These are phyloP conservation scores for Salvia sclarea DNA, from an alignment of 305 asterid genomes.

Conservation along the genomic window DNA sequence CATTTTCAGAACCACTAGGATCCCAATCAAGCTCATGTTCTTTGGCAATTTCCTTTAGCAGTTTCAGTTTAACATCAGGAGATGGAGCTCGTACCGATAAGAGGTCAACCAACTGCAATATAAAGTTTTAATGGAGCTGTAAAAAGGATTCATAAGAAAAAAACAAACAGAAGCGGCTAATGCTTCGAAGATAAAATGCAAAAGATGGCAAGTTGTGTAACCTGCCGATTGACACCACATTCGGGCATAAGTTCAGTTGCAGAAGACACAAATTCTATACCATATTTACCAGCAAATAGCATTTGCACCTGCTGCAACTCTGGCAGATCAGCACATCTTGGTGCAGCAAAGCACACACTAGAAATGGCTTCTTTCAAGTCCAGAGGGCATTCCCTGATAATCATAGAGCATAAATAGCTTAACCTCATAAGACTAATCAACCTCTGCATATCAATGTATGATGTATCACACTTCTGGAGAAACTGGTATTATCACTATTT, in stretches of 20 bases:
- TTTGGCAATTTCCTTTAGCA: conserved; percentile 86
- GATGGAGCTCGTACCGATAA: conserved; percentile 85
- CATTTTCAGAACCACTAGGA: conserved; percentile 72
- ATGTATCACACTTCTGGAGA: background rate
- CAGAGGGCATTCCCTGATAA: conserved; percentile 85
- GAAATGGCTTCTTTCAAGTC: conserved; percentile 93
- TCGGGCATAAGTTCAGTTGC: conserved; percentile 93
- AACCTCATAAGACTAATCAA: conserved; percentile 14
- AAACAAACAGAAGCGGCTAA: background rate
- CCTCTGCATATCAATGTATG: background rate
- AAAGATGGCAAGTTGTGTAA: conserved; percentile 18
- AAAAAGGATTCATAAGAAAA: background rate
- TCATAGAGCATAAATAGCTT: conserved; percentile 10
- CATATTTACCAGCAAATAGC: conserved; percentile 75
- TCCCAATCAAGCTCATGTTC: conserved; percentile 94
- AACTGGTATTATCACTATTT: background rate
- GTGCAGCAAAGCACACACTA: conserved; percentile 91
- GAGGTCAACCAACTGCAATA: conserved; percentile 71
- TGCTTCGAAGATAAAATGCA: background rate
- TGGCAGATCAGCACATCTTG: conserved; percentile 84
- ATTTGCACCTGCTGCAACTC: conserved; percentile 76
- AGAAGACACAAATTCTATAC: conserved; percentile 81
- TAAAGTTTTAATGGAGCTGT: conserved; percentile 2
- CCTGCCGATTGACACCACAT: conserved; percentile 97
- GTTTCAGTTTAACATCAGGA: conserved; percentile 78